Conservation (phyloP, 2,329 filamentous ascomycete genomes). For the Calonectria pauciramosa region DNA sequence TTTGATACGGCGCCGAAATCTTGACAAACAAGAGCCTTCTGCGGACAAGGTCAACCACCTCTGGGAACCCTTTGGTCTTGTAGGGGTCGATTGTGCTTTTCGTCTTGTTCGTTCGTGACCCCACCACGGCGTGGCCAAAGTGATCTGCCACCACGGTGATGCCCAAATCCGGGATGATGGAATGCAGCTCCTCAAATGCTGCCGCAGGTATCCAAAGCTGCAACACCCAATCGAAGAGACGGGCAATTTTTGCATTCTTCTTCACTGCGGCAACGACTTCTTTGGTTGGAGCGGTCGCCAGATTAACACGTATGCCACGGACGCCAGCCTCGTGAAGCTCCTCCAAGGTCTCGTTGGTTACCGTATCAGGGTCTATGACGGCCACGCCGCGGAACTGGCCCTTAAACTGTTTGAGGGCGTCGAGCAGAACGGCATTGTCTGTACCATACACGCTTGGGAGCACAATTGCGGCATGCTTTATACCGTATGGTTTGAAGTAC, state of each 20-base stretch:
- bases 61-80: constrained; percentile 4
- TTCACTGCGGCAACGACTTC: not conserved
- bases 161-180: not conserved
- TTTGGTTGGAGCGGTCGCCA: not conserved
- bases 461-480: not conserved
- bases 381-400: not conserved
- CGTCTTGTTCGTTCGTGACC: not conserved
- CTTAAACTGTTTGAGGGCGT: not conserved
- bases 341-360: not conserved
- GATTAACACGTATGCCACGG: not conserved
- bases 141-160: constrained; percentile 5
- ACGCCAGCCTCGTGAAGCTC: not conserved
- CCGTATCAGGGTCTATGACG: not conserved
- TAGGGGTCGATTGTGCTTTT: constrained; percentile 4
- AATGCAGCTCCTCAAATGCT: not conserved
- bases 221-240: not conserved
- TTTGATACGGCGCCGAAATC: constrained; percentile 4
- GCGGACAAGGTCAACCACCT: not conserved
- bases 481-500: not conserved
- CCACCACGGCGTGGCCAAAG: constrained; percentile 2
- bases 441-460: not conserved
- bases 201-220: not conserved
- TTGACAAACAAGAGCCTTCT: constrained; percentile 2
- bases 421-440: not conserved
- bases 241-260: not conserved